Evolutionary conservation across 768 basidiomycete species (phyloP).

Genomic region (Candolleomyces eurysporus): DNA sequence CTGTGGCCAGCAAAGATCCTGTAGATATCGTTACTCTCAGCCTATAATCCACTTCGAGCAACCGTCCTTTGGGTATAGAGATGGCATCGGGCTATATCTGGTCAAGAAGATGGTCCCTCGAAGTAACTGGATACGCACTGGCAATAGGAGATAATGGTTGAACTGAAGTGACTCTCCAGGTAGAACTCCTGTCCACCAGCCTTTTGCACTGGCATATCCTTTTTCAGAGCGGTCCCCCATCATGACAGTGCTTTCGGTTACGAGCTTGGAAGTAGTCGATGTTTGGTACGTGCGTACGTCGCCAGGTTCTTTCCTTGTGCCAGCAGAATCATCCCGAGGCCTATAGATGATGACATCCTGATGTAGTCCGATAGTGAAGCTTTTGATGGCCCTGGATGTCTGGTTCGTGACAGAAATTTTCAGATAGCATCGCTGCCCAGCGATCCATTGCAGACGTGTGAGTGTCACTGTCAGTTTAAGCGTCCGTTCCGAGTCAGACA

Average conservation of each 20-base stretch:
- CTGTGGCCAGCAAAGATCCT: constrained; percentile 53
- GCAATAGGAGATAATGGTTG: constrained; percentile 66
- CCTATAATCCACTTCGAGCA: constrained; percentile 76
- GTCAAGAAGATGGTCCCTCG: constrained; percentile 3
- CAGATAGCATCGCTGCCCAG: constrained; percentile 76
- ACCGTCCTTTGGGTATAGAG: constrained; percentile 61
- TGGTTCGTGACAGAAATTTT: constrained; percentile 65
- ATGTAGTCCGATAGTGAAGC: constrained; percentile 58
- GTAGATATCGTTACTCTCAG: constrained; percentile 63
- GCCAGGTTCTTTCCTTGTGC: constrained; percentile 11
- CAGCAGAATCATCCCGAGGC: constrained; percentile 32
- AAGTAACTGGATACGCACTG: constrained; percentile 48
- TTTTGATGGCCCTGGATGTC: constrained; percentile 66
- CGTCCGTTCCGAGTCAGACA: constrained; percentile 52
- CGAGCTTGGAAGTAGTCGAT: constrained; percentile 55
- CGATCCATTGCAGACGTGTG: constrained; percentile 74
- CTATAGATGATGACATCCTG: constrained; percentile 66
- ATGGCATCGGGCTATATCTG: constrained; percentile 59
- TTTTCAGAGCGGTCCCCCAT: constrained; percentile 60
- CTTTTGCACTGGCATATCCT: constrained; percentile 76
- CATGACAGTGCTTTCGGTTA: constrained; percentile 64
- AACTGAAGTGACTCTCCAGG: constrained; percentile 62
- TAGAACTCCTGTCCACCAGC: constrained; percentile 86
- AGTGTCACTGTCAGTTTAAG: constrained; percentile 65
- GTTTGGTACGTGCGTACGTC: constrained; percentile 67